These are phyloP conservation scores for Medicago truncatula DNA, from an alignment of 306 rosid species.

Conservation along the genomic window DNA sequence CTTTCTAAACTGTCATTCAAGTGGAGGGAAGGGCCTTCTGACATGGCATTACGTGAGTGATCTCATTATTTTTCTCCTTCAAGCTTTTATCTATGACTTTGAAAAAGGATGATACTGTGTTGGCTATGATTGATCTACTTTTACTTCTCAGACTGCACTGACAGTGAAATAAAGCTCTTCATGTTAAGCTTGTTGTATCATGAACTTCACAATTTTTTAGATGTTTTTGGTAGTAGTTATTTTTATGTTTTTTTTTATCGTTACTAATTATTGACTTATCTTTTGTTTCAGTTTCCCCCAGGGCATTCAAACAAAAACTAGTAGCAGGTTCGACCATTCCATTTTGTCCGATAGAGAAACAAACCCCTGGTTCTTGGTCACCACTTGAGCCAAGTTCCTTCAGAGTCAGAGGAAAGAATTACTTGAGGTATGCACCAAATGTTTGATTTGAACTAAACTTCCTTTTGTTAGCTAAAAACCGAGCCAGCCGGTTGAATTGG, in stretches of 20 bases:
- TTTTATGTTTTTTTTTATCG: constrained; percentile 9
- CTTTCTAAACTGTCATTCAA: constrained; percentile 82
- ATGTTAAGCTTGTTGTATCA: constrained; percentile 18
- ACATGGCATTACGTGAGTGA: constrained; percentile 65
- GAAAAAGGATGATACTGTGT: constrained; percentile 21
- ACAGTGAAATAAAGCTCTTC: constrained; percentile 2
- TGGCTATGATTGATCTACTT: not conserved
- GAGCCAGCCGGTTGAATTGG: not conserved
- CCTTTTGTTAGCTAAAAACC: not conserved
- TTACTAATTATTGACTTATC: constrained; percentile 42
- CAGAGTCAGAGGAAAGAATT: constrained; percentile 86
- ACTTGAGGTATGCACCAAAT: constrained; percentile 61
- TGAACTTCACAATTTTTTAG: constrained; percentile 16
- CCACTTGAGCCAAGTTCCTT: constrained; percentile 81
- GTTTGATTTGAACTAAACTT: not conserved
- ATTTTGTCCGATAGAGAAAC: constrained; percentile 70
- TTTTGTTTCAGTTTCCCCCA: constrained; percentile 73
- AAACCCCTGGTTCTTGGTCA: constrained; percentile 81
- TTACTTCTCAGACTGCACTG: constrained; percentile 7
- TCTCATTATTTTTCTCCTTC: not conserved
- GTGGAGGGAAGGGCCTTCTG: constrained; percentile 73
- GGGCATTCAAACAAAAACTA: constrained; percentile 63
- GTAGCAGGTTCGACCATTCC: constrained; percentile 77
- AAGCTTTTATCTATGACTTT: not conserved
- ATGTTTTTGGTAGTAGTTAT: constrained; percentile 33